Evolutionary conservation across 805 yeast species (phyloP).

Genomic region (Candida ortonii): DNA sequence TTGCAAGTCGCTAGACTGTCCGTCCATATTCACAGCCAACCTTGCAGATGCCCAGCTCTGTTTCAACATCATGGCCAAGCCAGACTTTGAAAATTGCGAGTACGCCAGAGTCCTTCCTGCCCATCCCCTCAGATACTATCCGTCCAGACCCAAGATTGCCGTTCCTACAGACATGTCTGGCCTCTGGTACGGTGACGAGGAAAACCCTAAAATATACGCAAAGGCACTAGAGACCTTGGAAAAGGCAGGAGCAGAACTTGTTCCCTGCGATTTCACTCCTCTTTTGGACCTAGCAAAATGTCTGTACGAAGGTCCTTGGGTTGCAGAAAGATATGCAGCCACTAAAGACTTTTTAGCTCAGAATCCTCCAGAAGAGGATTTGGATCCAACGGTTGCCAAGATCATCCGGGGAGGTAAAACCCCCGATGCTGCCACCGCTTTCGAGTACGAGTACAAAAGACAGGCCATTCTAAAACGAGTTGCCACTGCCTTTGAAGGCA

Average conservation of each 20-base stretch:
- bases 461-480: constrained; percentile 72
- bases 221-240: constrained; percentile 56
- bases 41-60: constrained; percentile 79
- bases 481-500: constrained; percentile 46
- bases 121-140: constrained; percentile 59
- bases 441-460: constrained; percentile 83
- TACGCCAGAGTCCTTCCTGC: constrained; percentile 76
- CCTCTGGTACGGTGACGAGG: constrained; percentile 74
- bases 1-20: constrained; percentile 91
- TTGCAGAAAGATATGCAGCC: constrained; percentile 89
- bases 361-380: constrained; percentile 62
- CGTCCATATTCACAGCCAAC: constrained; percentile 76
- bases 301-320: constrained; percentile 98
- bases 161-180: constrained; percentile 64
- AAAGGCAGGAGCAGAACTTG: constrained; percentile 54
- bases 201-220: constrained; percentile 68
- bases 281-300: constrained; percentile 79
- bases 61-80: constrained; percentile 67
- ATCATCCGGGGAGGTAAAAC: constrained; percentile 79
- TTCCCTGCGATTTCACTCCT: constrained; percentile 68
- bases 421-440: constrained; percentile 78
- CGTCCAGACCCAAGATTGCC: constrained; percentile 62
- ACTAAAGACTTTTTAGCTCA: constrained; percentile 66
- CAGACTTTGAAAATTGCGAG: constrained; percentile 67
- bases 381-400: constrained; percentile 79